phyloP scores from a whole-genome alignment of 148 eudicot species.

The Rhododendron williamsianum region DNA sequence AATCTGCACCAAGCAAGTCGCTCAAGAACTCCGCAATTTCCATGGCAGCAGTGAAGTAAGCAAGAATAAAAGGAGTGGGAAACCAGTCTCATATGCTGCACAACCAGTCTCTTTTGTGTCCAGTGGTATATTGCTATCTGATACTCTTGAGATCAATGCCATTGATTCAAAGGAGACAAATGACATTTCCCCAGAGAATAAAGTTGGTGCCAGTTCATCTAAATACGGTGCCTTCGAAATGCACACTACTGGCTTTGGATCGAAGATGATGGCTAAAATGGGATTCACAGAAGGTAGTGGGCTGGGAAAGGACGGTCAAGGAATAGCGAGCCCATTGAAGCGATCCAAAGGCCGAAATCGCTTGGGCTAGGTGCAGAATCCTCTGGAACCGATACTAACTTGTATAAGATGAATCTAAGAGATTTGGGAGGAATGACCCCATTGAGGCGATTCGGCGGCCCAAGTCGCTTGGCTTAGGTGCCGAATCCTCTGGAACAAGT shows the following conservation, averaged over 20 bases:
- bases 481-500: slow-evolving; percentile 37
- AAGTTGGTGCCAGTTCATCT: slow-evolving; percentile 25
- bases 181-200: slow-evolving; percentile 19
- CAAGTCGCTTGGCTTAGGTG: slow-evolving; percentile 82
- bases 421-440: slow-evolving; percentile 18
- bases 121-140: slow-evolving; percentile 64
- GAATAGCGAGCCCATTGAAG: slow-evolving; percentile 77
- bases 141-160: slow-evolving; percentile 25
- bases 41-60: slow-evolving; percentile 23
- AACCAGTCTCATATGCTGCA: slow-evolving; percentile 49
- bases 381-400: slow-evolving; percentile 27
- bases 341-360: slow-evolving; percentile 69
- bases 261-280: slow-evolving; percentile 99
- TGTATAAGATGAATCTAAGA: slow-evolving; percentile 12
- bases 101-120: slow-evolving; percentile 80
- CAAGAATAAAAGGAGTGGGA: slow-evolving; percentile 35
- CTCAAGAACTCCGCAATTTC: slow-evolving; percentile 25
- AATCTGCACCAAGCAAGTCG: slow-evolving; percentile 25
- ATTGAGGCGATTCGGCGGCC: slow-evolving; percentile 75
- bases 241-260: slow-evolving; percentile 95
- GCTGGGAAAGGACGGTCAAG: slow-evolving; percentile 83
- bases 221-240: slow-evolving; percentile 73
- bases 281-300: slow-evolving; percentile 83
- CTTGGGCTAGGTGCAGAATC: slow-evolving; percentile 79
- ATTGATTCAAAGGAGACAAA: slow-evolving; percentile 21